phyloP scores from a whole-genome alignment of 495 filamentous ascomycete genomes.

The Cercophora sp. region DNA sequence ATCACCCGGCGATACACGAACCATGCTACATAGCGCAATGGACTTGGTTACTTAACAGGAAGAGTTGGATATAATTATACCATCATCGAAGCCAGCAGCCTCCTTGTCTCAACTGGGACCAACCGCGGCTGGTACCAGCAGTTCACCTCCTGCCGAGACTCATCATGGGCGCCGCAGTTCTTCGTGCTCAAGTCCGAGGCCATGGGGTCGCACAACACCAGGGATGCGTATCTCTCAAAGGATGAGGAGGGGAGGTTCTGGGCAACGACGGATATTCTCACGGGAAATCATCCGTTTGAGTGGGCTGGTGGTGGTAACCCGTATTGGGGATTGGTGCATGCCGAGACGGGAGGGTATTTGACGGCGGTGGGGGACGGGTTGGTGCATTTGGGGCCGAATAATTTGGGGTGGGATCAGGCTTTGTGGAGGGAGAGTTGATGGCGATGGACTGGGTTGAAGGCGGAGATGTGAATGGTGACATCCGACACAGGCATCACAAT shows the following conservation, averaged over 20 bases:
- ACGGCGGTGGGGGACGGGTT: conserved; percentile 1
- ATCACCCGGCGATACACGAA: too few relatives aligned
- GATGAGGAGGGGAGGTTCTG: background rate
- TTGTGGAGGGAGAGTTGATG: conserved; percentile 1
- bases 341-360: conserved; percentile 3
- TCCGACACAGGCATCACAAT: too few relatives aligned
- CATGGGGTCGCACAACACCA: background rate
- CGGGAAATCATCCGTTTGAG: background rate
- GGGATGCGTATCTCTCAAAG: background rate
- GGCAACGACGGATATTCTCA: background rate
- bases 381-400: conserved; percentile 1
- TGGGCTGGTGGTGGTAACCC: background rate
- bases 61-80: too few relatives aligned
- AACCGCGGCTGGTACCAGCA: conserved; percentile 1
- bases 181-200: conserved; percentile 4
- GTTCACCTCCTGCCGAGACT: conserved; percentile 1
- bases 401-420: conserved; percentile 3
- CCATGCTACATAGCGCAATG: too few relatives aligned
- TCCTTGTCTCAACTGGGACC: background rate
- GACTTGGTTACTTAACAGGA: too few relatives aligned
- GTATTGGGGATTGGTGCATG: conserved; percentile 5
- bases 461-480: too few relatives aligned
- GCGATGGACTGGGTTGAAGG: conserved; percentile 4
- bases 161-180: conserved; percentile 3
- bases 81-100: background rate